phyloP scores from a whole-genome alignment of 106 monocot species.

The Iris macrosiphon region DNA sequence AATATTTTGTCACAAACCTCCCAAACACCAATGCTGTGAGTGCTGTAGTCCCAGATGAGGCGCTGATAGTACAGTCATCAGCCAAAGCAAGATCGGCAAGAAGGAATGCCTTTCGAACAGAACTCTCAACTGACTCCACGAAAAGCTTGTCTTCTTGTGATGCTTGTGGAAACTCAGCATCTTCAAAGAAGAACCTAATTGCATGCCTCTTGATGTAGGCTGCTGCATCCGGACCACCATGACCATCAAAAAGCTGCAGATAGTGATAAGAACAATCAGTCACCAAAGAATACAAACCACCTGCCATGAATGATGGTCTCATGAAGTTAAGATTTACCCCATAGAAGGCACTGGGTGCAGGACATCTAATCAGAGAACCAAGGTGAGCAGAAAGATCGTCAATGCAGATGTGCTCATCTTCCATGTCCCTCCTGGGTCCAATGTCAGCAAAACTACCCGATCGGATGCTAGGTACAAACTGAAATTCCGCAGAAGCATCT shows the following conservation, averaged over 20 bases:
- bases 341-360: conserved; percentile 61
- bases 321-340: conserved; percentile 33
- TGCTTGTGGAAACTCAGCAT: conserved; percentile 56
- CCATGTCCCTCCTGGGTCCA: conserved; percentile 60
- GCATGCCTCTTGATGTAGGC: conserved; percentile 67
- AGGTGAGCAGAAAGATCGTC: conserved; percentile 59
- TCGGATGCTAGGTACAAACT: conserved; percentile 47
- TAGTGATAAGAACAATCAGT: conserved; percentile 2
- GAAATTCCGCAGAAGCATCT: conserved; percentile 11
- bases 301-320: neutral
- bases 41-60: conserved; percentile 73
- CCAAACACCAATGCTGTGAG: conserved; percentile 62
- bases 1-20: conserved; percentile 37
- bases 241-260: conserved; percentile 75
- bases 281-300: neutral
- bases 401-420: conserved; percentile 74
- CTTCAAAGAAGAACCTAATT: conserved; percentile 59
- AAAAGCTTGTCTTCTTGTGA: conserved; percentile 33
- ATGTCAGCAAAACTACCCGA: conserved; percentile 65
- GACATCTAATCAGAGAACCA: conserved; percentile 36
- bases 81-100: conserved; percentile 64
- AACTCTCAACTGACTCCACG: conserved; percentile 38
- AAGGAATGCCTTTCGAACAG: conserved; percentile 48
- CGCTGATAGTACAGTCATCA: conserved; percentile 44
- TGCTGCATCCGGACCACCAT: conserved; percentile 85